Conservation (phyloP, 1,284 basidiomycete species). For the Athelia sp. region DNA sequence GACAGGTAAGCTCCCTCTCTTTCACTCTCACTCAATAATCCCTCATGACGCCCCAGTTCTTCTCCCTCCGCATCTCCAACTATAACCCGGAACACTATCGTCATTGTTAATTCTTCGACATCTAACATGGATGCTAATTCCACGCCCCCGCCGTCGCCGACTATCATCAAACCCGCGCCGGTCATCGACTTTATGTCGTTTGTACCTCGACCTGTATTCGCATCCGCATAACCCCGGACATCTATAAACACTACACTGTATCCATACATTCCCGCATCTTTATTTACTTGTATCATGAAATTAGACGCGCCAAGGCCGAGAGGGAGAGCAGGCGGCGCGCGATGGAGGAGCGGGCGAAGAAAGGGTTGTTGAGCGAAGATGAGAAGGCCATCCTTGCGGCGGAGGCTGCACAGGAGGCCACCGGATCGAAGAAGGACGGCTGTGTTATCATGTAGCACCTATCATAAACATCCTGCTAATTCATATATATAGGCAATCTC, state of each 20-base stretch:
- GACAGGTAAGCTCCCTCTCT: constrained; percentile 55
- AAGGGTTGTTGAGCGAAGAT: constrained; percentile 55
- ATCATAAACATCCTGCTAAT: no score
- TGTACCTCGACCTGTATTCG: constrained; percentile 61
- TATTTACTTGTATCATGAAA: constrained; percentile 16
- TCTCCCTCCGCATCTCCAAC: constrained; percentile 19
- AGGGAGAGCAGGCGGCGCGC: constrained; percentile 60
- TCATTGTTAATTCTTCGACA: neutral
- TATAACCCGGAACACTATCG: constrained; percentile 10
- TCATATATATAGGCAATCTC: no score
- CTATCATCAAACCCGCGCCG: constrained; percentile 24
- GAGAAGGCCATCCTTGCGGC: constrained; percentile 61
- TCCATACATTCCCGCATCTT: constrained; percentile 7
- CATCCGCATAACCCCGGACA: constrained; percentile 36
- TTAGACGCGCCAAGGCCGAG: constrained; percentile 67
- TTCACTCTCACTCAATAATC: constrained; percentile 39
- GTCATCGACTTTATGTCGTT: constrained; percentile 43
- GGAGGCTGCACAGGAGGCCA: constrained; percentile 33
- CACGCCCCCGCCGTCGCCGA: constrained; percentile 14
- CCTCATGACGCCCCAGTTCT: constrained; percentile 61
- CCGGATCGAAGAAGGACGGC: constrained; percentile 35
- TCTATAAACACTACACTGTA: constrained; percentile 3
- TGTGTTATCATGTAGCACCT: constrained; percentile 55
- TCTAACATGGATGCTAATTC: neutral
- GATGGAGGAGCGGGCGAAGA: constrained; percentile 64